phyloP scores from a whole-genome alignment of 495 filamentous ascomycete species.

The Xylaria flabelliformis region DNA sequence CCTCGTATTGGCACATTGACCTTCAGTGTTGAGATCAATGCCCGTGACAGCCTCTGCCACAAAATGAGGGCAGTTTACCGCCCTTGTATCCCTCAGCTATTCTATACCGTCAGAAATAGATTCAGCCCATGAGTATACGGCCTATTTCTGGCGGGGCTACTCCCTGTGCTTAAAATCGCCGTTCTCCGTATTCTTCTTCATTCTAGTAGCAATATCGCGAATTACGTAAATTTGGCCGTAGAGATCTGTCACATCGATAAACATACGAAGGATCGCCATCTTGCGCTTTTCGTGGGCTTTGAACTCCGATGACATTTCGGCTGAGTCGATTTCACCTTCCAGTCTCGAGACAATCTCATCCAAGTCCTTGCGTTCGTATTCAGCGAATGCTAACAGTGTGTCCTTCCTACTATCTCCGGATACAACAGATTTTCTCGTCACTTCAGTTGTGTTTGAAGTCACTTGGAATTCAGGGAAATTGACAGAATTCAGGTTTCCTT shows the following conservation, averaged over 20 bases:
- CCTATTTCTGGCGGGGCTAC: neutral
- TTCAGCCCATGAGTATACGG: neutral
- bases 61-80: neutral
- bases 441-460: neutral
- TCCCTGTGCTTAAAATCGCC: neutral
- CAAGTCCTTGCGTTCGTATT: neutral
- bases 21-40: too few relatives aligned
- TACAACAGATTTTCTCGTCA: neutral
- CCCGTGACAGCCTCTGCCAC: neutral
- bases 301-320: slow-evolving; percentile 34
- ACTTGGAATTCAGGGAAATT: slow-evolving; percentile 40
- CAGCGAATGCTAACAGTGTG: neutral
- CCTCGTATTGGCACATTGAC: too few relatives aligned
- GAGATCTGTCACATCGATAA: neutral
- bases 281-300: neutral
- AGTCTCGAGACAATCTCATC: neutral
- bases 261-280: slow-evolving; percentile 17
- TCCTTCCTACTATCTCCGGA: neutral
- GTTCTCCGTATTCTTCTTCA: neutral
- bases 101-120: too few relatives aligned
- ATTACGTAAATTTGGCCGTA: slow-evolving; percentile 16
- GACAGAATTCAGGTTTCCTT: slow-evolving; percentile 49
- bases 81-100: neutral
- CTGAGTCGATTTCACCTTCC: neutral
- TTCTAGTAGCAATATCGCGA: slow-evolving; percentile 6